Conservation (phyloP, 1,139 yeast genomes). For the Yamadazyma triangularis region DNA sequence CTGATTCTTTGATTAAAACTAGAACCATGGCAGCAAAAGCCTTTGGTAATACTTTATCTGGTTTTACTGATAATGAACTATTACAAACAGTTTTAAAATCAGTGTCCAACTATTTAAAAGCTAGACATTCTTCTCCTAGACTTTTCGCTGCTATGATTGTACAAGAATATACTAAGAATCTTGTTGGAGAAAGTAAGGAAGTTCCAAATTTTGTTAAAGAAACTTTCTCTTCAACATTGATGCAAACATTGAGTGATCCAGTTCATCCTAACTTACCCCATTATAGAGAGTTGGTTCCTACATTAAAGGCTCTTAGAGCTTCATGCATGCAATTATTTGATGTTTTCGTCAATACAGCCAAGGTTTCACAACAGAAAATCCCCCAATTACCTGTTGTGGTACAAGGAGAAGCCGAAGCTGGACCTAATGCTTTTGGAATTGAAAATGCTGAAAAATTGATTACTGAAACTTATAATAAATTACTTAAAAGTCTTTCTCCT, state of each 20-base stretch:
- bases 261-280: conserved; percentile 37
- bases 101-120: conserved; percentile 40
- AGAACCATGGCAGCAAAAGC: conserved; percentile 76
- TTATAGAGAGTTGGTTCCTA: conserved; percentile 84
- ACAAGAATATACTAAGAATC: conserved; percentile 61
- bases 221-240: conserved; percentile 26
- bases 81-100: conserved; percentile 34
- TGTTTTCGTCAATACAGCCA: conserved; percentile 72
- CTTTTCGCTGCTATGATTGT: conserved; percentile 64
- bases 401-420: conserved; percentile 93
- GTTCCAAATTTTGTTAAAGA: conserved; percentile 14
- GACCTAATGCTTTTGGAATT: conserved; percentile 86
- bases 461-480: conserved; percentile 60
- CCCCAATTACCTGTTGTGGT: conserved; percentile 87
- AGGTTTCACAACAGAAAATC: conserved; percentile 66
- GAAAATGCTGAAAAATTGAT: conserved; percentile 72
- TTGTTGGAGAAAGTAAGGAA: conserved; percentile 15
- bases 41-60: conserved; percentile 65
- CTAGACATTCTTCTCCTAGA: conserved; percentile 79
- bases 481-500: conserved; percentile 63
- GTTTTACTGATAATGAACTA: conserved; percentile 37
- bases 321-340: conserved; percentile 81
- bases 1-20: conserved; percentile 68
- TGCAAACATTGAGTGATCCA: conserved; percentile 38
- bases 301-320: conserved; percentile 77